A percentile compares a stretch with the other conserved stretches of the same genome.
These are phyloP conservation scores for Rhynchospora tenuis DNA, from an alignment of 176 grass and related monocot species.

Conservation along the genomic window DNA sequence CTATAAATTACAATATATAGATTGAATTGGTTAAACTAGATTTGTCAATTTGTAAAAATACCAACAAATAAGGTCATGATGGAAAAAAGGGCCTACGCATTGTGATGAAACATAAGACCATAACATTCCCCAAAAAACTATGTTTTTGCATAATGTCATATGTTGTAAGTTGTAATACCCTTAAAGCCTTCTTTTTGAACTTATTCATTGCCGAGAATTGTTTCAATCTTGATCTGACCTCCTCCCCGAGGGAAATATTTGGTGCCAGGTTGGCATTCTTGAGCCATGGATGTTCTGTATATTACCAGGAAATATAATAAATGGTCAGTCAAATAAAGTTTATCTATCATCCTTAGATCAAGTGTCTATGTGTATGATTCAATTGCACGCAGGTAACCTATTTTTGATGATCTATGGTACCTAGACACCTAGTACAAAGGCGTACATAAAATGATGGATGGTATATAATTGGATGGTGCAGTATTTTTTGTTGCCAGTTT, in stretches of 20 bases:
- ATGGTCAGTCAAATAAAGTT: neutral
- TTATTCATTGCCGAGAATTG: slow-evolving; percentile 93
- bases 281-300: slow-evolving; percentile 79
- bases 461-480: neutral
- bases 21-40: too few relatives aligned
- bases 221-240: slow-evolving; percentile 64
- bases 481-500: neutral
- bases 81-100: too few relatives aligned
- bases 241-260: slow-evolving; percentile 68
- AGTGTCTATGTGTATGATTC: neutral
- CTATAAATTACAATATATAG: too few relatives aligned
- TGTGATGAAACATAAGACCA: too few relatives aligned
- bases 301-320: slow-evolving; percentile 1
- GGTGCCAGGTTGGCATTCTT: slow-evolving; percentile 57
- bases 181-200: slow-evolving; percentile 86
- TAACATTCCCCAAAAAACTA: neutral
- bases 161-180: slow-evolving; percentile 32
- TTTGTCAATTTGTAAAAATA: too few relatives aligned
- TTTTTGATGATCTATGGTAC: neutral
- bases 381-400: neutral
- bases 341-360: neutral
- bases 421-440: neutral
- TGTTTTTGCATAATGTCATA: neutral
- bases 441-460: neutral
- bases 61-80: too few relatives aligned